phyloP scores from a whole-genome alignment of 2,329 filamentous ascomycete genomes.

The Gyromitra esculenta region DNA sequence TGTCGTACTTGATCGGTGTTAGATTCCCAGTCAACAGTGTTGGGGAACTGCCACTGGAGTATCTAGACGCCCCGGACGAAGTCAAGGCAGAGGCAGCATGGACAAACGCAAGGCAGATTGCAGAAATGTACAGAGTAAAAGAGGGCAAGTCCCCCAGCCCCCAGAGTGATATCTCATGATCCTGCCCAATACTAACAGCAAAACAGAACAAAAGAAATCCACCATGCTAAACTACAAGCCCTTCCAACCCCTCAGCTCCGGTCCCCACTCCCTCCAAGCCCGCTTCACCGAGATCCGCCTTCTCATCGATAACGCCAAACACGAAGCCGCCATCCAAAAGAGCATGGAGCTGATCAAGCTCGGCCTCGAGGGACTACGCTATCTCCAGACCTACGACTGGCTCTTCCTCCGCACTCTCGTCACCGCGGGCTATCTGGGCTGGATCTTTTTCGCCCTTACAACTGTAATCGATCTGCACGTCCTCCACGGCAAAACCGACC shows the following conservation, averaged over 20 bases:
- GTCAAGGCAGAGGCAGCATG: conserved; percentile 86
- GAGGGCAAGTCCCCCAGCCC: conserved; percentile 64
- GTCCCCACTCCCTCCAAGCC: conserved; percentile 71
- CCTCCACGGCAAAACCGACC: conserved; percentile 69
- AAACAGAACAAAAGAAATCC: conserved; percentile 73
- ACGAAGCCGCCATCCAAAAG: conserved; percentile 80
- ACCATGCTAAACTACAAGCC: conserved; percentile 80
- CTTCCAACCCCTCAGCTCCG: conserved; percentile 74
- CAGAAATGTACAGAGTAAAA: conserved; percentile 97
- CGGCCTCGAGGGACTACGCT: conserved; percentile 83
- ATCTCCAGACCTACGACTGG: conserved; percentile 99
- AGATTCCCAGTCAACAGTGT: conserved; percentile 97
- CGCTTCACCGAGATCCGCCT: conserved; percentile 72
- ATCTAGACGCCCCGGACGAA: conserved; percentile 74
- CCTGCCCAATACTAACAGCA: conserved; percentile 10
- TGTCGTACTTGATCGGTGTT: conserved; percentile 88
- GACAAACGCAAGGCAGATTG: conserved; percentile 83
- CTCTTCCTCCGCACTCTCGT: conserved; percentile 89
- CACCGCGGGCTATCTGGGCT: conserved; percentile 89
- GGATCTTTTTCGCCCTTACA: conserved; percentile 91
- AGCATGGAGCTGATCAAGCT: conserved; percentile 80
- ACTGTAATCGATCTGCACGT: conserved; percentile 90
- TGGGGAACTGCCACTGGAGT: conserved; percentile 87
- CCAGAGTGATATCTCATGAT: conserved; percentile 3
- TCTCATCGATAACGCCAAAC: conserved; percentile 72